Evolutionary conservation across 2,329 filamentous ascomycete genomes (phyloP).

Genomic region (Curvularia eragrostidis): DNA sequence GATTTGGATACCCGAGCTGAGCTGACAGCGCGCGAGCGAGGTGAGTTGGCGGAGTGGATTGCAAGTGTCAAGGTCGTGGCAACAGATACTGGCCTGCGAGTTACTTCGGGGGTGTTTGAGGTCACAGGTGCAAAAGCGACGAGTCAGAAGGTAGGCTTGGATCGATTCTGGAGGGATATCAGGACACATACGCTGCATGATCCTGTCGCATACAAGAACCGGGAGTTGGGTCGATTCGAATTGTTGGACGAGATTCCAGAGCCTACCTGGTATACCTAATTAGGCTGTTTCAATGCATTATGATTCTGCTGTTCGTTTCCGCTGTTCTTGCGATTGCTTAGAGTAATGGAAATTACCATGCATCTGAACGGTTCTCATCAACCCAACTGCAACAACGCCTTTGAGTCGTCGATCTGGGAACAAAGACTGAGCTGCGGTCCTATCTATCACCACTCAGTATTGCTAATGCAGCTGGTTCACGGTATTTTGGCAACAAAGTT

Average conservation of each 20-base stretch:
- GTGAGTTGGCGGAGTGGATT: slow-evolving; percentile 68
- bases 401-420: not conserved
- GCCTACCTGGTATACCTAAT: slow-evolving; percentile 68
- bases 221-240: slow-evolving; percentile 65
- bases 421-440: not conserved
- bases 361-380: not conserved
- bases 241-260: slow-evolving; percentile 64
- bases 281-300: not conserved
- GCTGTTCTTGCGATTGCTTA: not conserved
- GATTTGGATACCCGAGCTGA: slow-evolving; percentile 47
- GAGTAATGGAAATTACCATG: not conserved
- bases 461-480: not conserved
- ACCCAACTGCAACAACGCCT: not conserved
- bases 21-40: slow-evolving; percentile 61
- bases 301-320: not conserved
- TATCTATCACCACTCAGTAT: not conserved
- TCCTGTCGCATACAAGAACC: slow-evolving; percentile 71
- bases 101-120: slow-evolving; percentile 69
- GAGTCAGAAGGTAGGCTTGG: slow-evolving; percentile 64
- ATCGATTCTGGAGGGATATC: slow-evolving; percentile 72
- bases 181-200: slow-evolving; percentile 71
- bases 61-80: slow-evolving; percentile 68
- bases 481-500: not conserved
- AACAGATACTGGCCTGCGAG: slow-evolving; percentile 65
- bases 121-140: slow-evolving; percentile 67